Evolutionary conservation across 768 basidiomycete species (phyloP).

Genomic region (Serendipita sp.): DNA sequence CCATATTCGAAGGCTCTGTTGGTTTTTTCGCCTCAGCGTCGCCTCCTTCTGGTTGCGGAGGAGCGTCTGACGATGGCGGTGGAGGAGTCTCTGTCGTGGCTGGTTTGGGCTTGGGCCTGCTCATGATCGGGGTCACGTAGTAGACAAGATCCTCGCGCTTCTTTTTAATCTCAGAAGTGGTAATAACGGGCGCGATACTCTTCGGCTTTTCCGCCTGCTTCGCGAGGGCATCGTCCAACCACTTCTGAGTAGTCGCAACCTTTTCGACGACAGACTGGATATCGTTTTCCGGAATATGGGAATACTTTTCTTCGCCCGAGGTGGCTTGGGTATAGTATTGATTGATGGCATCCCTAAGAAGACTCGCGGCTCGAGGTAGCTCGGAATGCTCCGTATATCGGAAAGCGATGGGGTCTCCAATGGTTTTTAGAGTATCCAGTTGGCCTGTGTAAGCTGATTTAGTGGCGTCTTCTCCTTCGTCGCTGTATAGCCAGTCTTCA

Average conservation of each 20-base stretch:
- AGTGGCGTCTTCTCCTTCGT: conserved; percentile 87
- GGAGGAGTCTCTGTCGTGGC: conserved; percentile 44
- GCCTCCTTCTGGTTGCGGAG: conserved; percentile 15
- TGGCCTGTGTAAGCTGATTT: conserved; percentile 87
- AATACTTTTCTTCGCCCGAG: conserved; percentile 65
- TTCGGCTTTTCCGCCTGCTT: conserved; percentile 79
- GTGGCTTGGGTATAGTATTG: conserved; percentile 71
- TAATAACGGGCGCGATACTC: conserved; percentile 76
- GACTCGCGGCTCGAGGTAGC: conserved; percentile 50
- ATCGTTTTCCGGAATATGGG: conserved; percentile 83
- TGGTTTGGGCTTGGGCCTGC: conserved; percentile 82
- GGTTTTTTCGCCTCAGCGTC: conserved; percentile 15
- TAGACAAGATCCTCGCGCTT: conserved; percentile 85
- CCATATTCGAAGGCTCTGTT: conserved; percentile 51
- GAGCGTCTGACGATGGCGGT: conserved; percentile 3
- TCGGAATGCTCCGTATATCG: conserved; percentile 76
- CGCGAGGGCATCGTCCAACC: conserved; percentile 85
- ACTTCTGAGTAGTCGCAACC: conserved; percentile 78
- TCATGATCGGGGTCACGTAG: conserved; percentile 78
- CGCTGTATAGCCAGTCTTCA: conserved; percentile 95
- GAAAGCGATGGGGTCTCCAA: conserved; percentile 75
- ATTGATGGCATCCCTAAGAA: conserved; percentile 79
- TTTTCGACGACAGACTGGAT: conserved; percentile 77
- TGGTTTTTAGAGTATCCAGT: conserved; percentile 64
- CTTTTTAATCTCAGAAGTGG: conserved; percentile 68